A percentile compares a stretch with the other conserved stretches of the same genome.
Evolutionary conservation across 306 rosid genomes (phyloP).

Genomic region (Mucuna pruriens): DNA sequence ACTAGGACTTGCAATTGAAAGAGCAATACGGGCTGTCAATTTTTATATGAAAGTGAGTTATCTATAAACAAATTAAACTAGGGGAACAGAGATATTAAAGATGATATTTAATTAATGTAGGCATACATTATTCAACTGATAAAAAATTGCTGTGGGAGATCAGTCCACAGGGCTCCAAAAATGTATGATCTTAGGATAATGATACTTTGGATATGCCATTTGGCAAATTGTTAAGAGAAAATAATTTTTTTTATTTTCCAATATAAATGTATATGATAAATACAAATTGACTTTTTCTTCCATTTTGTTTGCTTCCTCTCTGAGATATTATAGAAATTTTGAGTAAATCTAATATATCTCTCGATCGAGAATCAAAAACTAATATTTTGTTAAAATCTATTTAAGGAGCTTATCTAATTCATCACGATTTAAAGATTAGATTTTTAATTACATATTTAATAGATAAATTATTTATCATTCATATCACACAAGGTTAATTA

Average conservation of each 20-base stretch:
- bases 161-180: slow-evolving; percentile 34
- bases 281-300: slow-evolving; percentile 55
- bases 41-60: slow-evolving; percentile 40
- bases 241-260: slow-evolving; percentile 13
- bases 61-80: slow-evolving; percentile 53
- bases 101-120: slow-evolving; percentile 36
- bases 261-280: slow-evolving; percentile 37
- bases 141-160: slow-evolving; percentile 43
- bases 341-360: too few species aligned
- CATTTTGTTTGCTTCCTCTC: slow-evolving; percentile 47
- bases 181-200: slow-evolving; percentile 41
- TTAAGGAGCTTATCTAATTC: too few species aligned
- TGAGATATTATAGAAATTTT: background rate
- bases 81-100: slow-evolving; percentile 47
- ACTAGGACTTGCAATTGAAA: slow-evolving; percentile 46
- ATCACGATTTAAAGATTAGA: too few species aligned
- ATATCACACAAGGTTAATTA: too few species aligned
- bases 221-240: slow-evolving; percentile 35
- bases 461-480: too few species aligned
- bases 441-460: too few species aligned
- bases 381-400: too few species aligned
- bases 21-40: slow-evolving; percentile 34
- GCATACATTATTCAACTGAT: slow-evolving; percentile 36
- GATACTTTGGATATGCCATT: slow-evolving; percentile 42
- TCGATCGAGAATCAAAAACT: too few species aligned